Conservation (phyloP, 2,329 filamentous ascomycete species). For the Harringtonia lauricola region DNA sequence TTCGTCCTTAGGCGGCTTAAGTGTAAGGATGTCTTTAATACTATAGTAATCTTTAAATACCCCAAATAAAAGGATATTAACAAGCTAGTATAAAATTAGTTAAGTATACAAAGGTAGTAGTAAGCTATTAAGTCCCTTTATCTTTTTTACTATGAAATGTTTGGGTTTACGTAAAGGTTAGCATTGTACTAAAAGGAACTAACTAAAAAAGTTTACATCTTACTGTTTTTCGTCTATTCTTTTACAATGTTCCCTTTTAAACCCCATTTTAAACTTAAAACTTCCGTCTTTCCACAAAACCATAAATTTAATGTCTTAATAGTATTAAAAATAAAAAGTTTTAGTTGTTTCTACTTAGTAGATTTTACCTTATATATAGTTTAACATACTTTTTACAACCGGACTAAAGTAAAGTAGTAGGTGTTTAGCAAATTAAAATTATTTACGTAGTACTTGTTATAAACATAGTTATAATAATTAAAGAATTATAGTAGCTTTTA, state of each 20-base stretch:
- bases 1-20: neutral
- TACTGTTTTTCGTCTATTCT: constrained; percentile 6
- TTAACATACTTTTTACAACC: constrained; percentile 4
- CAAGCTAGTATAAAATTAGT: too few relatives aligned
- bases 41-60: neutral
- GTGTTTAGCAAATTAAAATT: constrained; percentile 6
- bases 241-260: constrained; percentile 6
- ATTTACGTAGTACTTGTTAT: constrained; percentile 1
- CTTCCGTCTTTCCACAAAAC: constrained; percentile 4
- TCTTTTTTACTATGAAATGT: constrained; percentile 2
- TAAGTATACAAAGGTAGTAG: too few relatives aligned
- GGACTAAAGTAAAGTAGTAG: constrained; percentile 5
- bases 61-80: too few relatives aligned
- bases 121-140: constrained; percentile 1
- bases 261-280: constrained; percentile 3
- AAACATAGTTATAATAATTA: constrained; percentile 5
- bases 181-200: neutral
- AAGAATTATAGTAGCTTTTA: constrained; percentile 5
- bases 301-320: constrained; percentile 4
- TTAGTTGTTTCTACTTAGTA: neutral
- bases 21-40: neutral
- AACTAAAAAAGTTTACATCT: neutral
- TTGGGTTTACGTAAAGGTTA: constrained; percentile 3
- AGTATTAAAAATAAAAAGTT: neutral
- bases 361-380: constrained; percentile 5